Conservation (phyloP, 78 protist species). For the Dictyostelium purpureum region DNA sequence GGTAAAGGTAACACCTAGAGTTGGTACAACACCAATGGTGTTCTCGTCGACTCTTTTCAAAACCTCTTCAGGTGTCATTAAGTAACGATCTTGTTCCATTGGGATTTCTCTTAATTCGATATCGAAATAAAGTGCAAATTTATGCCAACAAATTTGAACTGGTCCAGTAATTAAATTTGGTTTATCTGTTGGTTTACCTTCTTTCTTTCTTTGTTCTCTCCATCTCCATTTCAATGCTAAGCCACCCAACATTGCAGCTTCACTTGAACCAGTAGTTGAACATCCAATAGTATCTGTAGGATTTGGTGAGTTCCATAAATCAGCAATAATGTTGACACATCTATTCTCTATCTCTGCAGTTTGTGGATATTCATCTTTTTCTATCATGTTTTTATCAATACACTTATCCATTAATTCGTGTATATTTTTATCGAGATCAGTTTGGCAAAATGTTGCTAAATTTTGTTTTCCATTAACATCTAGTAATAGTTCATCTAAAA, state of each 20-base stretch:
- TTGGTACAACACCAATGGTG: slow-evolving; percentile 63
- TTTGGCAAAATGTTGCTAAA: slow-evolving; percentile 30
- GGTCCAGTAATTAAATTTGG: slow-evolving; percentile 57
- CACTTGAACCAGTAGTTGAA: slow-evolving; percentile 49
- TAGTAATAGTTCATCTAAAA: slow-evolving; percentile 25
- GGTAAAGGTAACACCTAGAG: slow-evolving; percentile 63
- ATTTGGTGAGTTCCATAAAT: slow-evolving; percentile 43
- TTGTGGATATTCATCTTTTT: slow-evolving; percentile 55
- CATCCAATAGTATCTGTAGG: background rate
- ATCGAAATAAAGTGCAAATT: slow-evolving; percentile 61
- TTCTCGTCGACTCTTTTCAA: slow-evolving; percentile 50
- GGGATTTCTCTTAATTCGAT: slow-evolving; percentile 37
- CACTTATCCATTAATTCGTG: slow-evolving; percentile 18
- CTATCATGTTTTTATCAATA: slow-evolving; percentile 25
- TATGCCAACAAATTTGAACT: slow-evolving; percentile 74
- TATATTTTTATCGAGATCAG: slow-evolving; percentile 16
- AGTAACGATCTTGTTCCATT: slow-evolving; percentile 1
- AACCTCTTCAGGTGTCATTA: slow-evolving; percentile 47
- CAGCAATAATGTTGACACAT: slow-evolving; percentile 25
- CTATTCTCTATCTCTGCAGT: slow-evolving; percentile 44
- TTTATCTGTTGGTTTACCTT: slow-evolving; percentile 25
- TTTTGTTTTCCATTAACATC: slow-evolving; percentile 35
- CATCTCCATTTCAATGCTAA: slow-evolving; percentile 50
- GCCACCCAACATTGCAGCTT: slow-evolving; percentile 36
- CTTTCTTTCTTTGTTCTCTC: slow-evolving; percentile 26